Conservation (phyloP, 768 basidiomycete genomes). For the Imleria badia region DNA sequence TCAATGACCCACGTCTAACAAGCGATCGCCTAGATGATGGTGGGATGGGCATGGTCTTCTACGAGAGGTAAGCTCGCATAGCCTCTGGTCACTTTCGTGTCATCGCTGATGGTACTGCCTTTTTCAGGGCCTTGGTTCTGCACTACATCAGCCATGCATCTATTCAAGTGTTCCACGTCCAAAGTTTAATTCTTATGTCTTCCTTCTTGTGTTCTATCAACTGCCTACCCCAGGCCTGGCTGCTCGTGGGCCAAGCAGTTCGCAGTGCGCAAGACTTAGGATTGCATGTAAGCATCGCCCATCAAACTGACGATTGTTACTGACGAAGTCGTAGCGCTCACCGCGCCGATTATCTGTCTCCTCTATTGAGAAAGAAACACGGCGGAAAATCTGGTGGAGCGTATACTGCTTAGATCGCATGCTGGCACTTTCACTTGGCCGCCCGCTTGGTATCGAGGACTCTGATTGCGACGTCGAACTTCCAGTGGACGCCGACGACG, state of each 20-base stretch:
- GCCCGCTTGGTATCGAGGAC: constrained; percentile 87
- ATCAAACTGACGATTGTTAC: constrained; percentile 5
- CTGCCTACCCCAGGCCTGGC: constrained; percentile 92
- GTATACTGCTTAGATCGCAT: constrained; percentile 89
- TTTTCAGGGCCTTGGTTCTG: constrained; percentile 73
- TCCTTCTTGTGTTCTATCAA: constrained; percentile 92
- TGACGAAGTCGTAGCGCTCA: constrained; percentile 59
- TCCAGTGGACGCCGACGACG: constrained; percentile 83
- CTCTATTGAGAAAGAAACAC: constrained; percentile 83
- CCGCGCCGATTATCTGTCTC: constrained; percentile 69
- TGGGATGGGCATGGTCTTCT: constrained; percentile 87
- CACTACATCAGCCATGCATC: constrained; percentile 91
- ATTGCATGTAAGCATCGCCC: constrained; percentile 69
- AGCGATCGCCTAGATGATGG: constrained; percentile 67
- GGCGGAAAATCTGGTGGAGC: constrained; percentile 92
- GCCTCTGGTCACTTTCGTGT: background rate
- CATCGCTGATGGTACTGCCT: background rate
- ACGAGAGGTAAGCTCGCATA: constrained; percentile 64
- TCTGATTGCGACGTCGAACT: constrained; percentile 87
- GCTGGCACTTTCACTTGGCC: constrained; percentile 86
- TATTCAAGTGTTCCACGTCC: constrained; percentile 83
- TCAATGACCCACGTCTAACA: constrained; percentile 68
- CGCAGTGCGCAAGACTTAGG: constrained; percentile 89
- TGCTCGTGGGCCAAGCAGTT: constrained; percentile 87
- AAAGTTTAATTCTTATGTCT: constrained; percentile 85